These are phyloP conservation scores for Helotiales sp. DNA, from an alignment of 2,329 filamentous ascomycete species.

Conservation along the genomic window DNA sequence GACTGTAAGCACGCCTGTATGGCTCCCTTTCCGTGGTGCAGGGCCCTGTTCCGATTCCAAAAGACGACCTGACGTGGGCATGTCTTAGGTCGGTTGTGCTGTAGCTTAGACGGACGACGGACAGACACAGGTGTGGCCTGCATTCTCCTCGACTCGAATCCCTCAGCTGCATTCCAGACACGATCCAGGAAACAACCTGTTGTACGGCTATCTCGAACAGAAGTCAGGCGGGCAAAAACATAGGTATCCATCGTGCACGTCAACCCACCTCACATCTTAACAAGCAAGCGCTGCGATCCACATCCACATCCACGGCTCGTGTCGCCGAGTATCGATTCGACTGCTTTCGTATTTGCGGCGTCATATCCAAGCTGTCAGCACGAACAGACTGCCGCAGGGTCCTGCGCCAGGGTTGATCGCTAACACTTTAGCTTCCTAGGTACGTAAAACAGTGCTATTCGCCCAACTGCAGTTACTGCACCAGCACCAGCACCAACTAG, in stretches of 20 bases:
- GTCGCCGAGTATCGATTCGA: not conserved
- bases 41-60: conserved; percentile 5
- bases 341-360: conserved; percentile 18
- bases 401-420: conserved; percentile 27
- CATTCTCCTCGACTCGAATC: not conserved
- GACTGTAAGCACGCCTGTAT: not conserved
- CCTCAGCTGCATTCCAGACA: not conserved
- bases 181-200: not conserved
- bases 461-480: not conserved
- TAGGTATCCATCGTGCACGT: not conserved
- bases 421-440: conserved; percentile 29
- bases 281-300: not conserved
- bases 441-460: conserved; percentile 28
- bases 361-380: conserved; percentile 1
- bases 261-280: not conserved
- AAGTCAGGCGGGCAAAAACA: not conserved
- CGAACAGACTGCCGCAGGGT: conserved; percentile 19
- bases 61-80: conserved; percentile 11
- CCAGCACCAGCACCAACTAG: not conserved
- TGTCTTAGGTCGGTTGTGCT: not conserved
- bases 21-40: not conserved
- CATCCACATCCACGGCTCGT: conserved; percentile 1
- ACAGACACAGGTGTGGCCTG: not conserved
- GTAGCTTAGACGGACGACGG: not conserved
- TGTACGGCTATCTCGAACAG: not conserved